Conservation (phyloP, 805 yeast genomes). For the Nadsonia fulvescens region DNA sequence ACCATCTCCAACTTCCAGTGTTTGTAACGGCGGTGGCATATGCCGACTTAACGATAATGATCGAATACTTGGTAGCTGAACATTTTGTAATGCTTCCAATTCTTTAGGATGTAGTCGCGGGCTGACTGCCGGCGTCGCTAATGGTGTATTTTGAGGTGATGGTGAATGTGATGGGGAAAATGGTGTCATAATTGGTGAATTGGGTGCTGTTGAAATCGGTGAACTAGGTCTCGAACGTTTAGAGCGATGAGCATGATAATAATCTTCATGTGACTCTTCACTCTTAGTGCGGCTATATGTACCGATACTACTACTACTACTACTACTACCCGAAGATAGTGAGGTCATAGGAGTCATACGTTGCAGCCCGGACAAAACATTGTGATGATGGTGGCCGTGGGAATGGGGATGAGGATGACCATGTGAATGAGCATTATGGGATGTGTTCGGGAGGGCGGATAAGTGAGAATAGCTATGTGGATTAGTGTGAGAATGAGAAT, state of each 20-base stretch:
- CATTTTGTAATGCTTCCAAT: slow-evolving; percentile 15
- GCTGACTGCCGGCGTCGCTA: slow-evolving; percentile 28
- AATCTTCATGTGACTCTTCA: slow-evolving; percentile 11
- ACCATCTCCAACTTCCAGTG: slow-evolving; percentile 11
- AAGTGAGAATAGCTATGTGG: slow-evolving; percentile 1
- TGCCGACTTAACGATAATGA: slow-evolving; percentile 13
- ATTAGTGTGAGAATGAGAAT: slow-evolving; percentile 2
- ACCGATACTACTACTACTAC: no score
- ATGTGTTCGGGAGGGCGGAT: slow-evolving; percentile 7
- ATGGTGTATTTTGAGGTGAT: slow-evolving; percentile 25
- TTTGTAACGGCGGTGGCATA: slow-evolving; percentile 12
- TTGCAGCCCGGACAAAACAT: slow-evolving; percentile 10
- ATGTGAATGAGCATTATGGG: slow-evolving; percentile 4
- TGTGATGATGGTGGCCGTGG: slow-evolving; percentile 12
- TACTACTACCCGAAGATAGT: slow-evolving; percentile 10
- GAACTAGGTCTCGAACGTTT: slow-evolving; percentile 24
- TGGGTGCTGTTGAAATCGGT: slow-evolving; percentile 26
- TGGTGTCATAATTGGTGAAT: slow-evolving; percentile 24
- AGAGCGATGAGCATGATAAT: slow-evolving; percentile 14
- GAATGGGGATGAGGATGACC: slow-evolving; percentile 14
- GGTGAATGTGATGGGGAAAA: slow-evolving; percentile 22
- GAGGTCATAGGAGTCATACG: slow-evolving; percentile 16
- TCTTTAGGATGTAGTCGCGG: slow-evolving; percentile 24
- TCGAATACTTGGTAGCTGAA: slow-evolving; percentile 22
- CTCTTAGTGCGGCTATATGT: slow-evolving; percentile 3